Evolutionary conservation across 108 stramenopile species (phyloP), one percentile per base, ranked within the genome.

Genomic region (Nitzschia sp.): DNA sequence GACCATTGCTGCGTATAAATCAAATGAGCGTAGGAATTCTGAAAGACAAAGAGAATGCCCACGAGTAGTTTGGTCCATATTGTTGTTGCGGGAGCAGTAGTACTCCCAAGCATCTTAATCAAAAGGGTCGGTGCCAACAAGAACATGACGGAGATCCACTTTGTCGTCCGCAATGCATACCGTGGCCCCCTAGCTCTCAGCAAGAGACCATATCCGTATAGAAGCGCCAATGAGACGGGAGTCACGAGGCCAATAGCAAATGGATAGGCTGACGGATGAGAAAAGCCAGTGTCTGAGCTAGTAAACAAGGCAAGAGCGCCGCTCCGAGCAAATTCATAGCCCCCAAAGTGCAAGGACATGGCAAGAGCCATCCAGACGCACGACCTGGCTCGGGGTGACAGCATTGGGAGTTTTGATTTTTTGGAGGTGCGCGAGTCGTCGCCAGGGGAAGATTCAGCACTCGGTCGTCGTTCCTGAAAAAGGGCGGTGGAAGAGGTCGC

Each of bases 1-100:
- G 83, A 82, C 93, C 93, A 94, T 64, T 94, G 90, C 29, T 94
- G 93, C 26, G 83, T 79, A 58, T 94, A 87, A 2, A 94, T 48
- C 36, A 94, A 55, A 52, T 89, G 88, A 9, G 85, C 89, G 64
- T 91, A 91, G n/a, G 85, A 86, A 71, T 88, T 94, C 63, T 91
- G 90, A 79, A 86, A 87, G n/a, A 94, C 76, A 74, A 91, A 94
- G 6, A 72, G 58, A 11, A 75, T 21, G 8, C 41, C 71, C 1
- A 86, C 76, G 11, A 72, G 17, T 11, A 4, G 58, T 31, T 41
- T 59, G 15, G 54, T 38, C 17, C 22, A 23, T 15, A 32, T 48
- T 1, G 61, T 23, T 26, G 31, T 52, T 47, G 47, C 17, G n/a
- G n/a, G n/a, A 9, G 45, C 47, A 13, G 31, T n/a, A 16, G 23